Base-by-base conservation (phyloP, 768 basidiomycete species). In the Lyophyllum atratum region DNA sequence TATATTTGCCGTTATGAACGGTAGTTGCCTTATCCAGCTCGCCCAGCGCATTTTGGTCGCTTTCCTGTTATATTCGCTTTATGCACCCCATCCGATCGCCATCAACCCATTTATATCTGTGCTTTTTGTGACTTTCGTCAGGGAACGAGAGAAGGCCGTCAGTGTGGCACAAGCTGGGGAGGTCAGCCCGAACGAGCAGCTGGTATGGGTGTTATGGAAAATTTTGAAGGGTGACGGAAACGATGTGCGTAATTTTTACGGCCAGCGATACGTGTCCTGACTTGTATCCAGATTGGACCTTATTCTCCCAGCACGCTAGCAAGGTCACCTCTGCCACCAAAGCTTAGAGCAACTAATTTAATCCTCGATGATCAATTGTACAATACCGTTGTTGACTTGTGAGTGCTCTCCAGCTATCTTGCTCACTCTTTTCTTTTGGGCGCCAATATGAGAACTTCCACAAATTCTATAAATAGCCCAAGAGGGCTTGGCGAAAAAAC, bases 121-220 rank as follows among this genome's bases (percentile, higher is more conserved):
- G 45, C 72, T 92, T 46, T 82, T 82, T 66, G 78, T 81, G 59
- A 84, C 85, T 6, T 92, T 91, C 66, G 66, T 82, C 37, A 83
- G 79, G 67, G 90, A 92, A 73, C 77, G 87, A 63, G 83, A 85
- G 63, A 74, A 77, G 64, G 88, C 90, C 21, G 73, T 81, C 48
- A 72, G 66, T 49, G 68, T 83, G 50, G 74, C 85, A n/a, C 75
- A 76, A 31, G 69, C 74, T 17, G 76, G 77, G n/a, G 77, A 74
- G 19, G 78, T 81, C 25, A 77, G 78, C 56, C 78, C 83, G 49
- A 90, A 85, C 68, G 90, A 92, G 66, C 90, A 90, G 64, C 74
- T 92, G 48, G 87, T 92, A 37, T 92, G 90, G 89, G 90, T 92
- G 43, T 76, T 92, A 58, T 92, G 90, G 90, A 92, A 92, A 73